phyloP scores from a whole-genome alignment of 306 rosid genomes.

The Ammopiptanthus mongolicus region DNA sequence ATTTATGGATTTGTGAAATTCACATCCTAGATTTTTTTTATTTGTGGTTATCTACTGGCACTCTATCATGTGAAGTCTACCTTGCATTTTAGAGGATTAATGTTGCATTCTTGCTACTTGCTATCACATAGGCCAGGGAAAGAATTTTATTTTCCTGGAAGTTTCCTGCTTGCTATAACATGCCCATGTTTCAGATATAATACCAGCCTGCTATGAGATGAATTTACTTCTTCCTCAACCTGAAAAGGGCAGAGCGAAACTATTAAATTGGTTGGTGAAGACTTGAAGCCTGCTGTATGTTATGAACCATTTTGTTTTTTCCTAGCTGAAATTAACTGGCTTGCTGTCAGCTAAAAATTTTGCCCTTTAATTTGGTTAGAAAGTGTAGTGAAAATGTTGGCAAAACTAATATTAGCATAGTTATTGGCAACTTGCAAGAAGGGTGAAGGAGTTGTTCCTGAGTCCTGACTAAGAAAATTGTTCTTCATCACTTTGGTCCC shows the following conservation, averaged over 20 bases:
- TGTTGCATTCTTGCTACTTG: neutral
- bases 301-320: neutral
- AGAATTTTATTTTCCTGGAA: neutral
- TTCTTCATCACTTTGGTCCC: neutral
- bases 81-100: neutral
- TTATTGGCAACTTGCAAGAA: neutral
- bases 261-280: neutral
- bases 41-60: no score
- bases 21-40: no score
- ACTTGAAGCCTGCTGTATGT: neutral
- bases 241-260: neutral
- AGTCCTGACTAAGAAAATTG: neutral
- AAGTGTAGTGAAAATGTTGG: neutral
- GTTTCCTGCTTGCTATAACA: neutral
- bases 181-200: neutral
- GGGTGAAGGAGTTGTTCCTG: neutral
- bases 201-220: neutral
- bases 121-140: no score
- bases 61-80: no score
- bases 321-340: neutral
- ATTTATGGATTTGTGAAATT: no score
- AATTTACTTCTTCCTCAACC: neutral
- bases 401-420: neutral
- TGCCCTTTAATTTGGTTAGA: neutral
- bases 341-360: neutral